Evolutionary conservation across 2,329 filamentous ascomycete species (phyloP), one percentile per base, ranked within the genome.

Genomic region (Rosellinia necatrix): DNA sequence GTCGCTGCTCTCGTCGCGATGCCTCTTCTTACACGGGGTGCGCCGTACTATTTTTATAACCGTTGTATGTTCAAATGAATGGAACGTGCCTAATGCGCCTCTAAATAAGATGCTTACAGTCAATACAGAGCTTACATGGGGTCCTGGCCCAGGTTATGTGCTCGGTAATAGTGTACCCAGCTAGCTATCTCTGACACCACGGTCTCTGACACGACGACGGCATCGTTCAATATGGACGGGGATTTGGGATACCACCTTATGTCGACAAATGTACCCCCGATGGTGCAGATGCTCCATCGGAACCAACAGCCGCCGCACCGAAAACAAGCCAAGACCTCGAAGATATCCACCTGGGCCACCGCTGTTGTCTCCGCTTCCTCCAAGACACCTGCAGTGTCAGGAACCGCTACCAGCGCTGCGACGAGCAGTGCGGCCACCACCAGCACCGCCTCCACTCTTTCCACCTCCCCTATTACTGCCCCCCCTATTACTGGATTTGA

Each of bases 161-260:
- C n/a, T n/a, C n/a, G n/a, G n/a, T n/a, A n/a, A n/a, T n/a, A n/a
- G n/a, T n/a, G n/a, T n/a, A n/a, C n/a, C n/a, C 32, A 21, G 6
- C 37, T 22, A 29, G 6, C 38, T 8, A 24, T 12, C 44, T 29
- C 22, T 12, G 22, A 40, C 47, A 29, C n/a, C n/a, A n/a, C n/a
- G n/a, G n/a, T n/a, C n/a, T n/a, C n/a, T n/a, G n/a, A n/a, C 47
- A 47, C 22, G 12, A 46, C 15, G 13, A 22, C 43, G 19, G 13
- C 44, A n/a, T 29, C 8, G 13, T 44, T 43, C 43, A 53, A 49
- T 29, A 57, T 57, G 49, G 49, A 57, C 30, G 54, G 54, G 19
- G 54, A 57, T 19, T 35, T 49, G 19, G 54, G 49, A 34, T 57
- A 57, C 40, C 49, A 53, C 8, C 54, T 57, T n/a, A 57, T 57